Percentiles rank a stretch among this genome's conserved stretches.
phyloP scores from a whole-genome alignment of 257 asterid genomes.

The Leptodermis oblonga region DNA sequence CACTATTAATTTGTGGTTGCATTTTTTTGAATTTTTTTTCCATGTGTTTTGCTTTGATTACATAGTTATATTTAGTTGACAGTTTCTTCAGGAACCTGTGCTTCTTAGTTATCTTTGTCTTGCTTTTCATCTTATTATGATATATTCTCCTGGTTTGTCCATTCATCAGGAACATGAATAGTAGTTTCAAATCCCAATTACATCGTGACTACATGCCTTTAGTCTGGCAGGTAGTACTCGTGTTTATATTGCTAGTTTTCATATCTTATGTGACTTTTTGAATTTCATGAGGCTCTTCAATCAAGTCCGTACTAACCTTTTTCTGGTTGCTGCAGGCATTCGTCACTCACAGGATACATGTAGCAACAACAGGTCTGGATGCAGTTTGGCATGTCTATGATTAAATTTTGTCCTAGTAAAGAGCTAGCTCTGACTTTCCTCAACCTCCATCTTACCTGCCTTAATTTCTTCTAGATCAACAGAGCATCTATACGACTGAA shows the following conservation, averaged over 20 bases:
- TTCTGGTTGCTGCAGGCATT: slow-evolving; percentile 61
- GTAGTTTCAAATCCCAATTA: slow-evolving; percentile 28
- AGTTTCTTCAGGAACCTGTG: neutral
- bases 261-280: neutral
- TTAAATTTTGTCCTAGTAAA: neutral
- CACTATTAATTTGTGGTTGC: neutral
- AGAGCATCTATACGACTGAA: slow-evolving; percentile 41
- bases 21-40: too few relatives aligned
- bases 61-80: neutral
- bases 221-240: slow-evolving; percentile 68
- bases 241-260: neutral
- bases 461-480: slow-evolving; percentile 36
- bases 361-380: slow-evolving; percentile 62
- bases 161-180: slow-evolving; percentile 30
- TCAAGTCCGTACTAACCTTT: neutral
- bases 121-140: neutral
- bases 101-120: neutral
- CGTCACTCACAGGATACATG: slow-evolving; percentile 77
- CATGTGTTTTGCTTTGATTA: neutral
- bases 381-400: slow-evolving; percentile 8
- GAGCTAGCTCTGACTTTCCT: neutral
- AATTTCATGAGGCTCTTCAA: neutral
- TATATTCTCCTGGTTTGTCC: neutral
- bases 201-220: slow-evolving; percentile 87
- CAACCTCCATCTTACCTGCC: neutral